A percentile compares a stretch with the other conserved stretches of the same genome.
Conservation (phyloP, 139 green algal species). For the Volvox reticuliferus region DNA sequence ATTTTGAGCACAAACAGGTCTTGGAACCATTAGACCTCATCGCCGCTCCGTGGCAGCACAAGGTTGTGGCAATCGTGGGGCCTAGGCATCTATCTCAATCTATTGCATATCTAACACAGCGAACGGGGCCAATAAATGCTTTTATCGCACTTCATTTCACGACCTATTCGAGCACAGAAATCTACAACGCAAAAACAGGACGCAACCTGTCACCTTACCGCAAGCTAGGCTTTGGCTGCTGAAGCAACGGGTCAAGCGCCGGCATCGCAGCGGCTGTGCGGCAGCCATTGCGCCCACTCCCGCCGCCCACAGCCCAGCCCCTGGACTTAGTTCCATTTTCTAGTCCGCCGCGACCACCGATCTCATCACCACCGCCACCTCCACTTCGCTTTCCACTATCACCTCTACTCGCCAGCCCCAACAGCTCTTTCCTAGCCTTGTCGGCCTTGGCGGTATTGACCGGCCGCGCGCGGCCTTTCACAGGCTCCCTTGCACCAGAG, state of each 20-base stretch:
- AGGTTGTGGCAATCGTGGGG: too few species aligned
- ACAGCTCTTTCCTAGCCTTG: conserved; percentile 23
- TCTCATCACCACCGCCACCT: background rate
- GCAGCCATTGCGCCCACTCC: background rate
- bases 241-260: background rate
- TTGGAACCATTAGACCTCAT: too few species aligned
- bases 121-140: background rate
- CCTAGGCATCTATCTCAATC: too few species aligned
- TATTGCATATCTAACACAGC: background rate
- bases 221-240: background rate
- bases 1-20: too few species aligned
- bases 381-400: background rate
- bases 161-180: background rate
- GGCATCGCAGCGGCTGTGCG: too few species aligned
- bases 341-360: background rate
- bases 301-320: background rate
- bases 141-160: background rate
- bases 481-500: background rate
- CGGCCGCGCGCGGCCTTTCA: background rate
- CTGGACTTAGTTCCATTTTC: background rate
- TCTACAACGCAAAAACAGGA: too few species aligned
- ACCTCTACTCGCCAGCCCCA: background rate
- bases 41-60: too few species aligned
- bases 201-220: background rate
- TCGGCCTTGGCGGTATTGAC: conserved; percentile 20